Evolutionary conservation across 495 filamentous ascomycete genomes (phyloP).

Genomic region (Aspergillus affinis): DNA sequence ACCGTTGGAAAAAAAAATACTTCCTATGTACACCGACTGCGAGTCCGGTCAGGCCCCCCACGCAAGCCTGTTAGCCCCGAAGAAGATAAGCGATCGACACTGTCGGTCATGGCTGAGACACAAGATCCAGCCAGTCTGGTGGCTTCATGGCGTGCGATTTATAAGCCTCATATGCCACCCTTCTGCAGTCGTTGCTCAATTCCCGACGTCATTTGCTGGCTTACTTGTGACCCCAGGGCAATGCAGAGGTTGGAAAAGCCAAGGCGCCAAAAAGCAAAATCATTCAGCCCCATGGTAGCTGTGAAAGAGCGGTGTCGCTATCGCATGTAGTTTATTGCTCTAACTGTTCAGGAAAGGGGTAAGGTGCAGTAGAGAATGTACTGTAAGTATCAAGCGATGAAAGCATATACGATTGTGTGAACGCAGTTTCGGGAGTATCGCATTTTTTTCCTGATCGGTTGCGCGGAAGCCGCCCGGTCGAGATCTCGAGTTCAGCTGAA

Average conservation of each 20-base stretch:
- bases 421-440: neutral
- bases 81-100: constrained; percentile 3
- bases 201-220: neutral
- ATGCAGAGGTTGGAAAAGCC: neutral
- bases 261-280: neutral
- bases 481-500: neutral
- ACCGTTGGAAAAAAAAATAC: neutral
- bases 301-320: constrained; percentile 19
- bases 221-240: neutral
- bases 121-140: neutral
- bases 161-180: neutral
- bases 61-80: neutral
- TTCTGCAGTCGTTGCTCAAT: constrained; percentile 3
- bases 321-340: neutral
- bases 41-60: neutral
- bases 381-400: neutral
- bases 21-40: neutral
- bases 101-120: constrained; percentile 14
- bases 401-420: neutral
- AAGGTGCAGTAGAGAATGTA: neutral
- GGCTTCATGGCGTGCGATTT: neutral
- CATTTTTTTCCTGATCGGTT: neutral
- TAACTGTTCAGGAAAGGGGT: neutral
- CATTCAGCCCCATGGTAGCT: neutral
- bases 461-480: neutral